Conservation (phyloP, 176 grass and related monocot genomes). For the Pharus latifolius region DNA sequence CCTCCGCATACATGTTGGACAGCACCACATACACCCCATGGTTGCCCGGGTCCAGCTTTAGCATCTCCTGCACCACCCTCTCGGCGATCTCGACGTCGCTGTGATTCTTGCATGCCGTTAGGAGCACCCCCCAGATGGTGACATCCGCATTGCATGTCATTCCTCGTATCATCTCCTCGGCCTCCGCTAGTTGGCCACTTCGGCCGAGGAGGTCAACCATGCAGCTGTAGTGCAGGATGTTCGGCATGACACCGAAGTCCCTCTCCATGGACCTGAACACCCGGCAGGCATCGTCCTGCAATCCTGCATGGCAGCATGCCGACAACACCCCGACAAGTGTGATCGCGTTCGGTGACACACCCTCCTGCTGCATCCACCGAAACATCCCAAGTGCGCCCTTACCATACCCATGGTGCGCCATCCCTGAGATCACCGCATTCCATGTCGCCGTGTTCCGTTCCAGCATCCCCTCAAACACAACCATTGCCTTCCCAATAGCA, state of each 20-base stretch:
- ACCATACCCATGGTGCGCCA: constrained; percentile 33
- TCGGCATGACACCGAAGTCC: constrained; percentile 15
- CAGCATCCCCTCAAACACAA: constrained; percentile 24
- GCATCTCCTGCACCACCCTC: constrained; percentile 33
- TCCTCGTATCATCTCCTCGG: constrained; percentile 38
- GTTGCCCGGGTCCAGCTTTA: constrained; percentile 34
- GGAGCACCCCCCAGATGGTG: constrained; percentile 30
- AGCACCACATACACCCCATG: constrained; percentile 52
- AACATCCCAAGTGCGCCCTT: constrained; percentile 17
- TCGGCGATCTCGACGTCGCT: constrained; percentile 31
- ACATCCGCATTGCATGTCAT: constrained; percentile 25
- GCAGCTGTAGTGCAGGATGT: constrained; percentile 48
- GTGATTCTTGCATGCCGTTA: constrained; percentile 46
- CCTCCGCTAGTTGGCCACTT: constrained; percentile 21
- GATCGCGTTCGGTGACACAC: constrained; percentile 17
- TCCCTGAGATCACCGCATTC: constrained; percentile 39
- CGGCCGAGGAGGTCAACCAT: constrained; percentile 50
- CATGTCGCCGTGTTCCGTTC: constrained; percentile 16
- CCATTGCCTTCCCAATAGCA: constrained; percentile 11
- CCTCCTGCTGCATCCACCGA: constrained; percentile 6
- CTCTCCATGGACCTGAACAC: constrained; percentile 42
- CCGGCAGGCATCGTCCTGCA: constrained; percentile 15
- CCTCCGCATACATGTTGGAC: constrained; percentile 51
- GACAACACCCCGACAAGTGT: constrained; percentile 35
- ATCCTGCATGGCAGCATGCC: constrained; percentile 26